These are phyloP conservation scores for Ganoderma lucidum DNA, from an alignment of 1,284 basidiomycete genomes.

Conservation along the genomic window DNA sequence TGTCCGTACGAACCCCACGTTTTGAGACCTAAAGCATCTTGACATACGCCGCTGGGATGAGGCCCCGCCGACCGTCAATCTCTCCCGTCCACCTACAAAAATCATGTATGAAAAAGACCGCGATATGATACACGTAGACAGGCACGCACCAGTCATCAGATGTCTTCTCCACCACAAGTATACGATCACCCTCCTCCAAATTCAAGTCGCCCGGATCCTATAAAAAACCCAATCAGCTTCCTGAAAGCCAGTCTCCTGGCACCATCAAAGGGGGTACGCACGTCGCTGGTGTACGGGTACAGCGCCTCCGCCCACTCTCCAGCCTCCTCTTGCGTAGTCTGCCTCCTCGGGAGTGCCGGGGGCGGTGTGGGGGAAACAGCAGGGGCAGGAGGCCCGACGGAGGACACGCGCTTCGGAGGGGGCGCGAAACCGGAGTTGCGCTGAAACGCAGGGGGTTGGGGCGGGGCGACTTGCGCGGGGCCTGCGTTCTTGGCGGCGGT, in stretches of 20 bases:
- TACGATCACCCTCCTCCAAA: slow-evolving; percentile 59
- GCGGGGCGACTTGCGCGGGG: slow-evolving; percentile 46
- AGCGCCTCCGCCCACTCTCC: slow-evolving; percentile 82
- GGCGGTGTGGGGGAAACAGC: slow-evolving; percentile 35
- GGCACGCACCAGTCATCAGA: slow-evolving; percentile 76
- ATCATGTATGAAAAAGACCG: not conserved
- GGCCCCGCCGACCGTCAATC: slow-evolving; percentile 65
- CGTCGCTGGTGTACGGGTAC: slow-evolving; percentile 77
- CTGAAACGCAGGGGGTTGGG: slow-evolving; percentile 57
- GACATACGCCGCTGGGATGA: slow-evolving; percentile 81
- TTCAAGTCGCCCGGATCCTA: slow-evolving; percentile 74
- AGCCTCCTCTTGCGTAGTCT: slow-evolving; percentile 46
- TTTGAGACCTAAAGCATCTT: slow-evolving; percentile 50
- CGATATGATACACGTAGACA: not conserved
- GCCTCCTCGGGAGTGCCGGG: slow-evolving; percentile 37
- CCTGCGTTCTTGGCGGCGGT: slow-evolving; percentile 49
- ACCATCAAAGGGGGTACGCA: slow-evolving; percentile 42
- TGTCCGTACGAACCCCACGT: not conserved
- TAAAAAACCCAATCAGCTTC: slow-evolving; percentile 1
- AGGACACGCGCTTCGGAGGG: slow-evolving; percentile 56
- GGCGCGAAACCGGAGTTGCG: slow-evolving; percentile 56
- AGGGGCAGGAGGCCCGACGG: slow-evolving; percentile 32
- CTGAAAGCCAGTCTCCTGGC: not conserved
- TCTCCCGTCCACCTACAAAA: slow-evolving; percentile 77
- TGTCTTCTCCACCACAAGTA: slow-evolving; percentile 67